Conservation (phyloP, 108 stramenopile species). For the Cyclotella choctawhatcheeana region DNA sequence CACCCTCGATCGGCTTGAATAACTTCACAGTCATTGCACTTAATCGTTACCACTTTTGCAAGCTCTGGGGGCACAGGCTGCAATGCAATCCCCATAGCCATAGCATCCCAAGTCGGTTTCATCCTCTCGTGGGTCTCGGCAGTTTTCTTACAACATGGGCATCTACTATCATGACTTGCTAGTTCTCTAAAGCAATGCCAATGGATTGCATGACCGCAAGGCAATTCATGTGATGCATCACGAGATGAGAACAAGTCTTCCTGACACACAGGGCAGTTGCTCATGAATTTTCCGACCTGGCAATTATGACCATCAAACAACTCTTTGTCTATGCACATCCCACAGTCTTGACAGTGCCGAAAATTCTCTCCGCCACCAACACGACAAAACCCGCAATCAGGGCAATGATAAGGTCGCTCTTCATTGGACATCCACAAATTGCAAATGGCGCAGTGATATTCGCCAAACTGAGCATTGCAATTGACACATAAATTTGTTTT, state of each 20-base stretch:
- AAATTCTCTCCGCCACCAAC: slow-evolving; percentile 87
- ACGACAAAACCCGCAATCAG: slow-evolving; percentile 87
- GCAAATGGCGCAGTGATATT: slow-evolving; percentile 86
- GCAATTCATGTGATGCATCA: slow-evolving; percentile 84
- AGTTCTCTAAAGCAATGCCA: slow-evolving; percentile 86
- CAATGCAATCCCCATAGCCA: slow-evolving; percentile 77
- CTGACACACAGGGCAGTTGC: slow-evolving; percentile 88
- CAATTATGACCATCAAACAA: slow-evolving; percentile 83
- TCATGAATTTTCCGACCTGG: slow-evolving; percentile 88
- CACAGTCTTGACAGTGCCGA: slow-evolving; percentile 87
- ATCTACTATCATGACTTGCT: slow-evolving; percentile 78
- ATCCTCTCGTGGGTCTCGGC: slow-evolving; percentile 86
- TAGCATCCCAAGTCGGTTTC: slow-evolving; percentile 84
- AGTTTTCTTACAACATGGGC: slow-evolving; percentile 90
- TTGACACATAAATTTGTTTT: slow-evolving; percentile 80
- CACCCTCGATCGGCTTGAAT: slow-evolving; percentile 66
- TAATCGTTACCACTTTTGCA: slow-evolving; percentile 81
- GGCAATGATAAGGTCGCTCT: slow-evolving; percentile 86
- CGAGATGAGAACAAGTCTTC: slow-evolving; percentile 87
- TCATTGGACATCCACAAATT: slow-evolving; percentile 90
- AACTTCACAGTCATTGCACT: slow-evolving; percentile 84
- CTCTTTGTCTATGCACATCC: slow-evolving; percentile 88
- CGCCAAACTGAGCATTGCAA: slow-evolving; percentile 79
- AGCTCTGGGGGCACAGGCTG: slow-evolving; percentile 86
- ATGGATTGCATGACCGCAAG: slow-evolving; percentile 91